phyloP scores from a whole-genome alignment of 2,329 filamentous ascomycete genomes.

The Fusarium sublunatum region DNA sequence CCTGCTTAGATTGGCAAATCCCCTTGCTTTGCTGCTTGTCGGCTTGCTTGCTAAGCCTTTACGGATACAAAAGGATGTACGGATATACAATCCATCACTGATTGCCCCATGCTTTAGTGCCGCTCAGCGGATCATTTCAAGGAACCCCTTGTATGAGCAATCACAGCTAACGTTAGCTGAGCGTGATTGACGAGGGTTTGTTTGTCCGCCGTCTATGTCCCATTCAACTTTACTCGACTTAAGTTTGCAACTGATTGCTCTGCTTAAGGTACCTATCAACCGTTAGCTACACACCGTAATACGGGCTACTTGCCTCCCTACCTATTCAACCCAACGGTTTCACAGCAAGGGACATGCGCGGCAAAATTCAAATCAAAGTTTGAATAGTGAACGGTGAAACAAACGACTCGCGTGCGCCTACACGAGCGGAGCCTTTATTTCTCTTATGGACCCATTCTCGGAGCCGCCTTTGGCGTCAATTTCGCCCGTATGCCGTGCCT shows the following conservation, averaged over 20 bases:
- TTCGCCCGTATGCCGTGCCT: slow-evolving; percentile 8
- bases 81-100: neutral
- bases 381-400: slow-evolving; percentile 15
- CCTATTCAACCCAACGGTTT: neutral
- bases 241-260: no score
- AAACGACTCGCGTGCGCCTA: slow-evolving; percentile 18
- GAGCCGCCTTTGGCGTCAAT: slow-evolving; percentile 27
- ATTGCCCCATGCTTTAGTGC: slow-evolving; percentile 24
- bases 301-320: neutral
- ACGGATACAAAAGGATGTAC: neutral
- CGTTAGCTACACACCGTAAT: neutral
- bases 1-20: neutral
- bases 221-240: no score
- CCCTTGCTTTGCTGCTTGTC: neutral
- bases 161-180: slow-evolving; percentile 1
- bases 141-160: slow-evolving; percentile 9
- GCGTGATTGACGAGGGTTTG: neutral
- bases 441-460: slow-evolving; percentile 5
- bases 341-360: neutral
- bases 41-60: slow-evolving; percentile 34
- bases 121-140: slow-evolving; percentile 24
- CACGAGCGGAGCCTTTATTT: slow-evolving; percentile 2
- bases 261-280: no score
- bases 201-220: no score
- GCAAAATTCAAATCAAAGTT: slow-evolving; percentile 9